Evolutionary conservation across 306 rosid species (phyloP), one percentile per base, ranked within the genome.

Genomic region (Pachyrhizus erosus): DNA sequence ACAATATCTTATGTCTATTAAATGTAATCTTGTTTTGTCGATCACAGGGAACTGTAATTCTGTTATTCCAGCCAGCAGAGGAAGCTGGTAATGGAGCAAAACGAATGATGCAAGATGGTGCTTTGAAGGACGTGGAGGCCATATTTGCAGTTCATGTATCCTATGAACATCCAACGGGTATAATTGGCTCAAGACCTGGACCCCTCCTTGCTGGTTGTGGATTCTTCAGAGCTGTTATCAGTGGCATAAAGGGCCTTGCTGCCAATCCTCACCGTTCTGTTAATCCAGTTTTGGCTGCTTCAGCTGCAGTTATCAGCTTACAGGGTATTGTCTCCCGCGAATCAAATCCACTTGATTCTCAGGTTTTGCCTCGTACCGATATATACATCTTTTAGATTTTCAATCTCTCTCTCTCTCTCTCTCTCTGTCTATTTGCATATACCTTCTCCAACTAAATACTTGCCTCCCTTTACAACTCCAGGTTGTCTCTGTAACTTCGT

Each of bases 41-140:
- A 15, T 77, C 5, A 46, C 83, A 96, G 99, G 99, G 99, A 48
- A 96, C 99, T 2, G 97, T 93, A 3, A 79, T 96, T 73, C 87
- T 96, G 89, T 20, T 96, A 60, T 96, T 95, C 86, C 99, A 96
- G 70, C 99, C 99, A 34, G 99, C 99, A 6, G 99, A 96, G 87
- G 99, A 96, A 83, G 99, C 99, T 15, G 99, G 99, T 0, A 96
- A 96, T 82, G 99, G 99, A 0, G 98, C 98, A 77, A 96, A 93
- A 83, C 14, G 90, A 80, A 96, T 96, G 99, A 96, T 96, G 9
- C 91, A 92, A 45, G 98, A 96, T 4, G 97, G 96, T 24, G 99
- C 96, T 11, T 74, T 93, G 78, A 86, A 91, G 60, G 88, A 93
- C 23, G 99, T 96, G 87, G 96, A 93, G 80, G 97, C 99, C 65